Evolutionary conservation across 208 protist species (phyloP), one percentile per base, ranked within the genome.

Genomic region (Crithidia acanthocephali): DNA sequence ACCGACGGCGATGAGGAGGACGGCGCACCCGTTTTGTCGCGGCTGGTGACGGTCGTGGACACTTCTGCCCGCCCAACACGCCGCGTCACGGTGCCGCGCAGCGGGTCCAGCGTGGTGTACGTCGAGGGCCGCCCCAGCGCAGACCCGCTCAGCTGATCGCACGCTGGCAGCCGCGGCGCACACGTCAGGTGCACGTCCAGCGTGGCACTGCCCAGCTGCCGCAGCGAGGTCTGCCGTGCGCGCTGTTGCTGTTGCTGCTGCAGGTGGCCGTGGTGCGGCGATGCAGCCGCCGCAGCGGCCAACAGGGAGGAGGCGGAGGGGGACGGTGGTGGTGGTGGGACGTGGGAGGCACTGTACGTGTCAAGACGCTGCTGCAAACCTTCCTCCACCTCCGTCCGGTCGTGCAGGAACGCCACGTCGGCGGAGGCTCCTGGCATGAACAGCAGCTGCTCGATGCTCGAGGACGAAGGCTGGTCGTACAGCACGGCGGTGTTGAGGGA

Each of bases 81-180:
- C 2, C 80, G 80, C 18, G 45, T 57, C 53, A 72, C 60, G 28
- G 33, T 79, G 22, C 73, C 56, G 32, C 50, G 16, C 4, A 63
- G n/a, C 0, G 74, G 74, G 60, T 85, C 66, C 27, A 90, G 35
- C 3, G 72, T 75, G 13, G 73, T 57, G 62, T 79, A 89, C 1
- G 76, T 15, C 15, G 85, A 79, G 2, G 84, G 81, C 30, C 84
- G 79, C 27, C 86, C 84, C 15, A 88, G 78, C 40, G 88, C 78
- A 6, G 78, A 84, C 2, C 88, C 88, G 47, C 76, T 90, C 15
- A 94, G 84, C 60, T 86, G 68, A 44, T 90, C 79, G 9, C 77
- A 77, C 28, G 76, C 63, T 4, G 88, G 88, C 28, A 94, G 75
- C 15, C 57, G 67, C 15, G 85, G 81, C 2, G 48, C 45, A 44